Percentiles rank a stretch among this genome's conserved stretches.
phyloP scores from a whole-genome alignment of 192 early-diverging fungal genomes.

The Anaeromyces robustus region DNA sequence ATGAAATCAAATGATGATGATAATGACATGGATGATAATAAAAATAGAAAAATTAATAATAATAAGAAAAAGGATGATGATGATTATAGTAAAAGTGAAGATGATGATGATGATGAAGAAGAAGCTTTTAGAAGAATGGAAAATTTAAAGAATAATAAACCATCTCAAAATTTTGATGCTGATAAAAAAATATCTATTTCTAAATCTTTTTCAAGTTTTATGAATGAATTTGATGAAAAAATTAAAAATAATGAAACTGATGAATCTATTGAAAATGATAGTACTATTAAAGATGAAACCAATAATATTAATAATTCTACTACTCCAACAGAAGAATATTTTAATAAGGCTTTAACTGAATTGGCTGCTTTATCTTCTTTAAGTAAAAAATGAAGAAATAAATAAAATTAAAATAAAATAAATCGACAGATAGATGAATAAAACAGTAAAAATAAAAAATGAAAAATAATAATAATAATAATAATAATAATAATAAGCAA shows the following conservation, averaged over 20 bases:
- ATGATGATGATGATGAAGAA: not conserved
- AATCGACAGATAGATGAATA: no score
- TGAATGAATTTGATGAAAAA: not conserved
- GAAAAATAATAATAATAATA: no score
- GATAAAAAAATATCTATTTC: not conserved
- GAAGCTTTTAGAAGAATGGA: not conserved
- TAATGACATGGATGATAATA: not conserved
- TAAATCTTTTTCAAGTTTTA: not conserved
- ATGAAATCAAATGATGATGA: not conserved
- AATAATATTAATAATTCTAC: not conserved
- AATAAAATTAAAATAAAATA: not conserved
- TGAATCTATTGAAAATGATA: not conserved
- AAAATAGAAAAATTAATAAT: not conserved
- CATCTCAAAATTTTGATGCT: no score
- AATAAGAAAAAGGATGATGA: not conserved
- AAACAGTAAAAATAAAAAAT: no score
- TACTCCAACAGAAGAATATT: not conserved
- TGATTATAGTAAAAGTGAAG: not conserved
- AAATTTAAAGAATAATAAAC: not conserved
- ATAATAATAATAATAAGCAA: no score
- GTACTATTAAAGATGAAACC: not conserved
- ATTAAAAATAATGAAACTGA: not conserved
- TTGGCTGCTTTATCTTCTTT: not conserved
- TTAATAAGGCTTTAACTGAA: not conserved
- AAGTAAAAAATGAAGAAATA: not conserved